Percentiles rank a stretch among this genome's conserved stretches.
Evolutionary conservation across 2,329 filamentous ascomycete species (phyloP).

Genomic region (Ceratocystis huliohia): DNA sequence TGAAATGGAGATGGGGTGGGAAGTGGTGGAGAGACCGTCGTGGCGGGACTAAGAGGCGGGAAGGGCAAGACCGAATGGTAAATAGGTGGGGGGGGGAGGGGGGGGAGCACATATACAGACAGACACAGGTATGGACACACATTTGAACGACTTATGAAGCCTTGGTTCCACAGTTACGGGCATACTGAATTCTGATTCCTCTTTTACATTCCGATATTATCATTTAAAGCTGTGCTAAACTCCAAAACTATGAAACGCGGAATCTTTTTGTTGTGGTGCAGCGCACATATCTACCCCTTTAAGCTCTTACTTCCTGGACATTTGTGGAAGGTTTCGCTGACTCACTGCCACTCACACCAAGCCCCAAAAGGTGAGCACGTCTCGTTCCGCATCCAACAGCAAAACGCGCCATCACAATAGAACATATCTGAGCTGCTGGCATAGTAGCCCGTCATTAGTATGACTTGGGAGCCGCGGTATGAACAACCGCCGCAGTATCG

Average conservation of each 20-base stretch:
- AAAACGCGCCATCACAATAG: conserved; percentile 19
- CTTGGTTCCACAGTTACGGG: conserved; percentile 12
- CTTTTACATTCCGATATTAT: neutral
- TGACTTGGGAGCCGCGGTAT: neutral
- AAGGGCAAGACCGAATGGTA: neutral
- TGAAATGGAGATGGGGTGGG: conserved; percentile 20
- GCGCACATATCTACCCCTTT: neutral
- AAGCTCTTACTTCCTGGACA: no score
- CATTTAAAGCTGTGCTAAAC: neutral
- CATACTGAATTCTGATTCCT: conserved; percentile 1
- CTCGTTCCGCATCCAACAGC: conserved; percentile 19
- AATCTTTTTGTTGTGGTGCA: neutral
- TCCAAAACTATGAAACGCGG: neutral
- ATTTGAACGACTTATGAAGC: conserved; percentile 11
- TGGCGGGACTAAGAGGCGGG: conserved; percentile 2
- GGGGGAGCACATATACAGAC: neutral
- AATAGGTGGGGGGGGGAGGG: neutral
- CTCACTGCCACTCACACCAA: conserved; percentile 17
- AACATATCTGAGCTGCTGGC: neutral
- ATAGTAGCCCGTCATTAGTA: conserved; percentile 2
- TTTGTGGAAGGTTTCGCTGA: neutral
- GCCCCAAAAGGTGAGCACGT: conserved; percentile 12
- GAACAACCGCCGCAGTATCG: conserved; percentile 10
- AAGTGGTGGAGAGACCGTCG: conserved; percentile 20
- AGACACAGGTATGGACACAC: neutral